These are phyloP conservation scores for Teunomyces barrocoloradensis DNA, from an alignment of 805 yeast genomes.

Conservation along the genomic window DNA sequence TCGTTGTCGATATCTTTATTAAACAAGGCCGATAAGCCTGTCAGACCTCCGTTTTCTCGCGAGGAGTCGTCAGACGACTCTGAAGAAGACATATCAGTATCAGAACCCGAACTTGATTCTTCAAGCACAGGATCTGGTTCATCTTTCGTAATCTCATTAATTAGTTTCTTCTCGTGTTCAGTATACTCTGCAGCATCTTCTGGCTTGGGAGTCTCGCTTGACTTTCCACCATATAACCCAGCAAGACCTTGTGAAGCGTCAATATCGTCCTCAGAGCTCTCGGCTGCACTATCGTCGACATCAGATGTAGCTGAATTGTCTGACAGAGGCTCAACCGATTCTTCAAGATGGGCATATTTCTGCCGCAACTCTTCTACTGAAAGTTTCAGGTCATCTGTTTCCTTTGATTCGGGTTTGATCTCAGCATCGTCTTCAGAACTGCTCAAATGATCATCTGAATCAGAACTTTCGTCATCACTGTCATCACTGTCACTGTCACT, in stretches of 20 bases:
- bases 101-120: conserved; percentile 17
- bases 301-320: conserved; percentile 13
- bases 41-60: background rate
- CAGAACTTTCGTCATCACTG: conserved; percentile 14
- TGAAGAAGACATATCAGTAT: conserved; percentile 9
- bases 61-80: background rate
- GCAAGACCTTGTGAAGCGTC: conserved; percentile 20
- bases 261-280: conserved; percentile 10
- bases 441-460: conserved; percentile 19
- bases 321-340: conserved; percentile 16
- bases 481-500: conserved; percentile 12
- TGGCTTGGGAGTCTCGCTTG: conserved; percentile 3
- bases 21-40: conserved; percentile 8
- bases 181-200: conserved; percentile 21
- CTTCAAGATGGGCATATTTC: conserved; percentile 51
- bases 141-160: conserved; percentile 16
- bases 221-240: conserved; percentile 16
- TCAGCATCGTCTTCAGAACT: conserved; percentile 20
- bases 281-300: conserved; percentile 12
- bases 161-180: conserved; percentile 32
- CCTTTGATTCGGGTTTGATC: background rate
- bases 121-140: conserved; percentile 17
- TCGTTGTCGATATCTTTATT: conserved; percentile 6
- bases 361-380: conserved; percentile 54
- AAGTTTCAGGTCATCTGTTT: conserved; percentile 44